A percentile compares a stretch with the other conserved stretches of the same genome.
Evolutionary conservation across 768 basidiomycete species (phyloP).

Genomic region (Rhodotorula paludigena): DNA sequence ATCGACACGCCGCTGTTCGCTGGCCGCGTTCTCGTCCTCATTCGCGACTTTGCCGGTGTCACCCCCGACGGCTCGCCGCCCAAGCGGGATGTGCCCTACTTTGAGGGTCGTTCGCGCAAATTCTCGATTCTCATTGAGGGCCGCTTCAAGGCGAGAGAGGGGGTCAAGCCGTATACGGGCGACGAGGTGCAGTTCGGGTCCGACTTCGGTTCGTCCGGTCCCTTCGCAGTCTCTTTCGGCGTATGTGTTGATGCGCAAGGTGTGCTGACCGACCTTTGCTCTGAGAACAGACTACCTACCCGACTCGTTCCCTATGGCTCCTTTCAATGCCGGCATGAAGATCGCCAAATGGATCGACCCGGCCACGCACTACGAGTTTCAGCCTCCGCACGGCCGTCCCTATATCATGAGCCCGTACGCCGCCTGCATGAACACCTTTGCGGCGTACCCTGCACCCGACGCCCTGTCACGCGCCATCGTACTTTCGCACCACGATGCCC

Average conservation of each 20-base stretch:
- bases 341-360: conserved; percentile 37
- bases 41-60: conserved; percentile 39
- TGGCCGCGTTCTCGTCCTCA: conserved; percentile 39
- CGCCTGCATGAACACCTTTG: conserved; percentile 41
- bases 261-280: background rate
- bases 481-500: conserved; percentile 11
- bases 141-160: conserved; percentile 34
- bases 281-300: conserved; percentile 33
- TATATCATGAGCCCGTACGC: conserved; percentile 41
- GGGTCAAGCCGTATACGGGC: conserved; percentile 32
- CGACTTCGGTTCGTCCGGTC: conserved; percentile 36
- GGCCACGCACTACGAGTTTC: conserved; percentile 34
- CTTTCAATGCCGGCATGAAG: conserved; percentile 41
- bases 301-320: conserved; percentile 33
- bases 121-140: conserved; percentile 43
- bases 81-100: conserved; percentile 31
- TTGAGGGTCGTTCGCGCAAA: conserved; percentile 31
- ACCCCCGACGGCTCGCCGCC: conserved; percentile 38
- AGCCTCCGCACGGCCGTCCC: conserved; percentile 31
- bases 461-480: conserved; percentile 20
- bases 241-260: too few relatives aligned
- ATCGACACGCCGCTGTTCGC: conserved; percentile 40
- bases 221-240: background rate
- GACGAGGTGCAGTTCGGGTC: conserved; percentile 39
- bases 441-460: conserved; percentile 27